phyloP scores from a whole-genome alignment of 768 basidiomycete species.

The Gymnopilus junonius region DNA sequence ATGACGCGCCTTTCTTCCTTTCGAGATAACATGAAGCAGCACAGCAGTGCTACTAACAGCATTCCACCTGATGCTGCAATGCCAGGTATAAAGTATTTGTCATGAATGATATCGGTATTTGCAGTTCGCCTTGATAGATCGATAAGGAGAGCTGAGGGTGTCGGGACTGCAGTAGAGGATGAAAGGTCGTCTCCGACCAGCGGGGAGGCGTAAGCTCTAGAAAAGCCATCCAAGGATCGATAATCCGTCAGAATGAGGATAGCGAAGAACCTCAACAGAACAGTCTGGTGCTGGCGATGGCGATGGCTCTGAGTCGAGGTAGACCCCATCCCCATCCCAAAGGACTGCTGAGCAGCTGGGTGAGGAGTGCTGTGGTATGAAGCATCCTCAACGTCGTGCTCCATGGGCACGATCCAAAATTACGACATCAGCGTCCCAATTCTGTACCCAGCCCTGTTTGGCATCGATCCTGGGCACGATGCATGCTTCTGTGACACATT shows the following conservation, averaged over 20 bases:
- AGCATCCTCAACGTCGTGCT: background rate
- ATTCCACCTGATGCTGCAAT: slow-evolving; percentile 15
- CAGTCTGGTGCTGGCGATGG: no score
- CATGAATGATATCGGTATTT: slow-evolving; percentile 12
- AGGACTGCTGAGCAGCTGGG: background rate
- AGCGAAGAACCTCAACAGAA: background rate
- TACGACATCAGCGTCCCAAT: background rate
- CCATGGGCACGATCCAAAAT: background rate
- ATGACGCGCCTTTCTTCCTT: background rate
- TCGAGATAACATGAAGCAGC: slow-evolving; percentile 7
- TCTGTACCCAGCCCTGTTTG: no score
- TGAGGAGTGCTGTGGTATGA: background rate
- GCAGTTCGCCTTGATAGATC: slow-evolving; percentile 4
- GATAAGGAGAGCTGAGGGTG: background rate
- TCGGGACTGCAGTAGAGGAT: background rate
- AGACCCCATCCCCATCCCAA: background rate
- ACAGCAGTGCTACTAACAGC: slow-evolving; percentile 7
- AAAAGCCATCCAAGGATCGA: background rate
- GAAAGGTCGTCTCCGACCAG: background rate
- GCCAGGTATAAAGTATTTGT: slow-evolving; percentile 19
- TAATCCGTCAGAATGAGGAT: background rate
- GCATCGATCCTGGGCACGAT: background rate
- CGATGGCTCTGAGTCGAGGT: background rate
- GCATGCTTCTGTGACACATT: background rate
- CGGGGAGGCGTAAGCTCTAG: background rate